Base-by-base conservation (phyloP, 1,284 basidiomycete genomes). In the Hemileia vastatrix region DNA sequence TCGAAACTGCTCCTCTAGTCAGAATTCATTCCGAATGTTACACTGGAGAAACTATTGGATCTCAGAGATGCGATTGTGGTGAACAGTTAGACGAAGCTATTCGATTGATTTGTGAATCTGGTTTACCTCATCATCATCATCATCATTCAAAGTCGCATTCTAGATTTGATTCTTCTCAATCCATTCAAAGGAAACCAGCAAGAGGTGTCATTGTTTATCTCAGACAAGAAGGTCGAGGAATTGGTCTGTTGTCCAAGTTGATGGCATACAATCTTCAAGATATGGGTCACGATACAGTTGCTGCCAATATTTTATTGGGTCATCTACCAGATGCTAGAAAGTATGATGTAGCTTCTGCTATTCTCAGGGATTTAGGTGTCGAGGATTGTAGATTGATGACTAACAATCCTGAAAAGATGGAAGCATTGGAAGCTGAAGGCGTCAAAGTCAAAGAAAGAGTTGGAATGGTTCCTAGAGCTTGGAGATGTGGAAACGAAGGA, bases 11-110 rank as follows among this genome's bases (percentile, higher is more conserved):
- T 0, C 91, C 94, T 0, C 83, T 98, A 57, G 85, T 98, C 33
- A 84, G 94, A 21, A 92, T 98, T 57, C 94, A 98, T 78, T 94
- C 90, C n/a, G 94, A 98, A 76, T 98, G 94, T 77, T 98, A 92
- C 77, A 98, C 94, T 0, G 94, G 94, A 45, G 95, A 98, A 77
- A 97, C 93, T 8, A 86, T 97, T 65, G 94, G 95, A 9, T 94
- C 90, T 74, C 92, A 96, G 86, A 86, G 94, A 24, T 98, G 95
- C 76, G 94, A 98, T 76, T 98, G 94, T 73, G 94, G 95, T 19
- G 94, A 98, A 77, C 95, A 98, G 77, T 82, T 98, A 13, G 94
- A 97, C 77, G 94, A 97, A 76, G 92, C 94, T 27, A 85, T 98
- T 68, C 84, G 91, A 8, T 85, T 88, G 67, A 97, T 98, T 67